These are phyloP conservation scores for Adansonia grandidieri DNA, from an alignment of 441 rosid species.

Conservation along the genomic window DNA sequence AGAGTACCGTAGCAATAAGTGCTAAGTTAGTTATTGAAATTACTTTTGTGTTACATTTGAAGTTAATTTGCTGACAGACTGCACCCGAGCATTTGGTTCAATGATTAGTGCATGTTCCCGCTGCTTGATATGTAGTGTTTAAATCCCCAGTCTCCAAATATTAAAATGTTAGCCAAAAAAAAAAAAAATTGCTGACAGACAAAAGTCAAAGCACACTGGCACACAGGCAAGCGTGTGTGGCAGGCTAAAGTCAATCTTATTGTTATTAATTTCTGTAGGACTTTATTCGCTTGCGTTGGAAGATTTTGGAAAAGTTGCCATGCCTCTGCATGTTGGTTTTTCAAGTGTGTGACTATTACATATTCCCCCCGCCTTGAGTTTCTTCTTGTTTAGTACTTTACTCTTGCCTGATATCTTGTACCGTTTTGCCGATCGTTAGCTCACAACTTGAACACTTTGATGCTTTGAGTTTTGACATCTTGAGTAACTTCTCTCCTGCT, in stretches of 20 bases:
- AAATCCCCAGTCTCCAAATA: too few species aligned
- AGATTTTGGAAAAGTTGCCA: background rate
- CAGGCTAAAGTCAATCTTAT: background rate
- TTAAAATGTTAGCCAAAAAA: too few species aligned
- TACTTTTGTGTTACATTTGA: background rate
- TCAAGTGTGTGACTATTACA: background rate
- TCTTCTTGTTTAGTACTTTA: background rate
- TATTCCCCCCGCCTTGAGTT: background rate
- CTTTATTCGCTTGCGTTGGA: background rate
- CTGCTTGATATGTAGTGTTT: too few species aligned
- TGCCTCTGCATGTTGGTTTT: background rate
- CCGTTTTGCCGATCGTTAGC: background rate
- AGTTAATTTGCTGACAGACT: background rate
- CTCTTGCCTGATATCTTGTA: background rate
- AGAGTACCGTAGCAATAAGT: background rate
- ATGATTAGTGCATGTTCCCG: too few species aligned
- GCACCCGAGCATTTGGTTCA: too few species aligned
- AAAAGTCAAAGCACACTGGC: too few species aligned
- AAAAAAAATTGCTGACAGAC: too few species aligned
- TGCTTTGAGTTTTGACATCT: slow-evolving; percentile 2
- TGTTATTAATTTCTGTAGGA: background rate
- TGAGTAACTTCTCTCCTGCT: background rate
- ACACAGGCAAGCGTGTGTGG: background rate
- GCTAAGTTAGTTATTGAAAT: background rate
- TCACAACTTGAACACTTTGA: background rate